A percentile compares a stretch with the other conserved stretches of the same genome.
These are phyloP conservation scores for Moricandia arvensis DNA, from an alignment of 345 rosid species.

Conservation along the genomic window DNA sequence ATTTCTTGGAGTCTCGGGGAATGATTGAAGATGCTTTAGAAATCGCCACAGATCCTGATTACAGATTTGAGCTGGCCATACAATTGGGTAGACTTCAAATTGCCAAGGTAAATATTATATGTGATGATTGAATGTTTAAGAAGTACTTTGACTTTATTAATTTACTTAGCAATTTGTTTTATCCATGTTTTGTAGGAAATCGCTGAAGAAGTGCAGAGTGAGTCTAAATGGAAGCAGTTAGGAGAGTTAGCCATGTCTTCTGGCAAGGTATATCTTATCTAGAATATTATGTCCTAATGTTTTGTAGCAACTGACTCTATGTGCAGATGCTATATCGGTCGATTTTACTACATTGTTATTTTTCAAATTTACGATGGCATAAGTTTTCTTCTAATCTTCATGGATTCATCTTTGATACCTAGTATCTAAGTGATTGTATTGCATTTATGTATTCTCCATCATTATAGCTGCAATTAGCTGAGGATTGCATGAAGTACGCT, in stretches of 20 bases:
- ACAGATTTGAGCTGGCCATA: slow-evolving; percentile 91
- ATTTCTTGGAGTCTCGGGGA: slow-evolving; percentile 94
- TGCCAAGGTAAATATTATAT: slow-evolving; percentile 67
- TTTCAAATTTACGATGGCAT: background rate
- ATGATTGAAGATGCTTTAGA: slow-evolving; percentile 96
- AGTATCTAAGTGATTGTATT: background rate
- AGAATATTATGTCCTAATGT: background rate
- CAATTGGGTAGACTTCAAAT: slow-evolving; percentile 89
- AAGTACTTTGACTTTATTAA: background rate
- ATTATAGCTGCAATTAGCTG: slow-evolving; percentile 94
- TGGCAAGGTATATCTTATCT: slow-evolving; percentile 65
- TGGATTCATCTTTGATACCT: background rate
- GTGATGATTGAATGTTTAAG: background rate
- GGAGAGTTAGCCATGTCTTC: slow-evolving; percentile 96
- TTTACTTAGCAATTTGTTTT: background rate
- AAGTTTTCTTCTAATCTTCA: background rate
- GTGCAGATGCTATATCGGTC: background rate
- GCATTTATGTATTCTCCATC: background rate
- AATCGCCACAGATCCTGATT: slow-evolving; percentile 96
- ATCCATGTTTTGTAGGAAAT: slow-evolving; percentile 58
- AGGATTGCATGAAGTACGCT: slow-evolving; percentile 91
- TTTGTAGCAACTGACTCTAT: background rate
- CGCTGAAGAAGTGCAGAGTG: slow-evolving; percentile 75
- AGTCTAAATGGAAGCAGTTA: slow-evolving; percentile 97
- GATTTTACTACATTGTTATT: background rate